Conservation (phyloP, 768 basidiomycete genomes). For the Boletus pseudopeckii region DNA sequence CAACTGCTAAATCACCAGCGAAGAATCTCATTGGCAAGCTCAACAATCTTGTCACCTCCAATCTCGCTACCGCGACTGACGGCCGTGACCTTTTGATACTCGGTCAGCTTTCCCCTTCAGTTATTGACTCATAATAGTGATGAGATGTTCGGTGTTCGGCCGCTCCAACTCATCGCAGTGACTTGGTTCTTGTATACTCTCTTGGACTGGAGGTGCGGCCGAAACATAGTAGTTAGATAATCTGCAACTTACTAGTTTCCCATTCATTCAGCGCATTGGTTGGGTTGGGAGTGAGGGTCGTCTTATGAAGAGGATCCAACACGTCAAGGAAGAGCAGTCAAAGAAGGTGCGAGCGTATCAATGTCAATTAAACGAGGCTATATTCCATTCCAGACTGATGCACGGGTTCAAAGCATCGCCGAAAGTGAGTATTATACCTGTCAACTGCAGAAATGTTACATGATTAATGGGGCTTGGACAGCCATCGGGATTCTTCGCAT, state of each 20-base stretch:
- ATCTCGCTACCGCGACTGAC: background rate
- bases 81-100: conserved; percentile 2
- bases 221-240: too few relatives aligned
- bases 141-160: background rate
- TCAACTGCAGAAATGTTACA: background rate
- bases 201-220: background rate
- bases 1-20: background rate
- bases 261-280: background rate
- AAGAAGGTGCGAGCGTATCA: background rate
- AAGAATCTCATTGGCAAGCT: conserved; percentile 1
- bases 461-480: background rate
- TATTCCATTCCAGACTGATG: background rate
- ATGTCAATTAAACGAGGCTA: background rate
- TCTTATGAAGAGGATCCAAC: background rate
- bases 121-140: background rate
- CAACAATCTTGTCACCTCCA: conserved; percentile 2
- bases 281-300: background rate
- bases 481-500: background rate
- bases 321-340: background rate
- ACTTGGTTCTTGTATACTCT: conserved; percentile 3
- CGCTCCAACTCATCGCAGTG: background rate
- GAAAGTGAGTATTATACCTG: background rate
- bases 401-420: background rate
- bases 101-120: background rate
- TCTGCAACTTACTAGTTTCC: background rate